phyloP scores from a whole-genome alignment of 176 grass and related monocot genomes.

The Zea luxurians region DNA sequence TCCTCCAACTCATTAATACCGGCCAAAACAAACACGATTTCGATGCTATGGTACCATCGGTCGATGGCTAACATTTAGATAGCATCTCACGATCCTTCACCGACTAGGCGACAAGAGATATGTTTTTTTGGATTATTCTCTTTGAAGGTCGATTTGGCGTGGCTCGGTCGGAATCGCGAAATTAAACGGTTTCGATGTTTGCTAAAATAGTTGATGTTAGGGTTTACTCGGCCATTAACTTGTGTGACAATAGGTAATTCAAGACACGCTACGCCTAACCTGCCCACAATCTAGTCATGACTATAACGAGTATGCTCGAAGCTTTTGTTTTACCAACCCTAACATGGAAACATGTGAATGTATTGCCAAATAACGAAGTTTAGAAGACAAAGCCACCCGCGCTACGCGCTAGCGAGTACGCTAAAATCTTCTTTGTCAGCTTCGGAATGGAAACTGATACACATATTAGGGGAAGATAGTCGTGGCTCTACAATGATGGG shows the following conservation, averaged over 20 bases:
- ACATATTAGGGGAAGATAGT: neutral
- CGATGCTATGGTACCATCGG: neutral
- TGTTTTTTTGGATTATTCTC: neutral
- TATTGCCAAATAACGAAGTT: neutral
- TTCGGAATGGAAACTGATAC: neutral
- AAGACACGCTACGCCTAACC: too few relatives aligned
- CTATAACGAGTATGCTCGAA: neutral
- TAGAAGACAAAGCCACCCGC: neutral
- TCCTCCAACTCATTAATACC: neutral
- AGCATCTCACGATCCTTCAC: neutral
- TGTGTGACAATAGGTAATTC: too few relatives aligned
- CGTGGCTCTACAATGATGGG: neutral
- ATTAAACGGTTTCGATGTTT: neutral
- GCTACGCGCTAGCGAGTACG: neutral
- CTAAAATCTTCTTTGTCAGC: neutral
- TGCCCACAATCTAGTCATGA: neutral
- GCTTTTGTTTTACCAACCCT: neutral
- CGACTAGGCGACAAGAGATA: neutral
- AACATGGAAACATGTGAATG: neutral
- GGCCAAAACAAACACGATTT: neutral
- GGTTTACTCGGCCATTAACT: neutral
- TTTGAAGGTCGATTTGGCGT: neutral
- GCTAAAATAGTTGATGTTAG: neutral
- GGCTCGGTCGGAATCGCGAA: neutral
- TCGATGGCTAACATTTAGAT: neutral